Evolutionary conservation across 495 filamentous ascomycete genomes (phyloP), one percentile per base, ranked within the genome.

Genomic region (Hypomontagnella monticulosa): DNA sequence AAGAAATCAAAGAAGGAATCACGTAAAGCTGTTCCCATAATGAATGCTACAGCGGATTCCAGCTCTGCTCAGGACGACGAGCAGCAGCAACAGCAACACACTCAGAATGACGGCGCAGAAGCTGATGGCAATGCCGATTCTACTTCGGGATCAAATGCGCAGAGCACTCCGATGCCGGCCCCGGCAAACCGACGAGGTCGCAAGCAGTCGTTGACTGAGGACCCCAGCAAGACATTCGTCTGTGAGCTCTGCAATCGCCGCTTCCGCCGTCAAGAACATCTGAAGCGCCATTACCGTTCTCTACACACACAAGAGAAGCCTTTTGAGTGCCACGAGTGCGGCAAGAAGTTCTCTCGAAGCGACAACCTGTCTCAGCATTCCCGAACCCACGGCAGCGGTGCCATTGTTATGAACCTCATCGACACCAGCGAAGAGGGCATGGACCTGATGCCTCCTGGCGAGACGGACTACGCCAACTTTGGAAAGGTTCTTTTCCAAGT

Each of bases 231-330:
- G 88, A 97, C 93, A 0, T 99, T 98, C 69, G 91, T 96, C 51
- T 99, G 96, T 82, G 91, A 92, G 40, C 84, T 98, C 15, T 99
- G 96, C 86, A 91, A 89, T 43, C 92, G 96, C 51, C 93, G 96
- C 50, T 99, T 99, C 89, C 92, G 96, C 62, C 92, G 96, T 60
- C 96, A 98, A 76, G 96, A 99, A 75, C 96, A 99, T 71, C 89
- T 99, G 58, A 98, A 98, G 88, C 92, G 96, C 61, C 96, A 99
- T 81, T 97, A 97, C 83, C 88, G 96, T 43, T 98, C 96, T 37
- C 91, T 99, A 41, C 96, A 98, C 82, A 99, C 96, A 1, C 88
- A 96, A 68, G 95, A 98, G 61, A 99, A 99, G 87, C 96, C 96
- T 5, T 98, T 98, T 75, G 92, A 97, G 77, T 99, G 96, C 80